Percentiles rank a stretch among this genome's conserved stretches.
phyloP scores from a whole-genome alignment of 305 asterid genomes.

The Salvia sclarea region DNA sequence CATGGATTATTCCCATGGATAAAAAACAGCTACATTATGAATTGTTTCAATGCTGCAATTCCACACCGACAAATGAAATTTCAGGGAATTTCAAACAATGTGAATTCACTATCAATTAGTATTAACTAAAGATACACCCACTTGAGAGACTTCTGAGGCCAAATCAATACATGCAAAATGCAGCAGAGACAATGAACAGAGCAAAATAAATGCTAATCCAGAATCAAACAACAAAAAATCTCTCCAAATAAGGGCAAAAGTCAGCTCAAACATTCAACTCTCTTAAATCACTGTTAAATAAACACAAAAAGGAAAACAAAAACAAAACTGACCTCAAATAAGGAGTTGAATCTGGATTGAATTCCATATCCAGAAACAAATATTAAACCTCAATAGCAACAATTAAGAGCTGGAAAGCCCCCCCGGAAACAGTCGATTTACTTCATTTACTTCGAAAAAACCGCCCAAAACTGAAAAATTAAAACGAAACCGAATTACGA shows the following conservation, averaged over 20 bases:
- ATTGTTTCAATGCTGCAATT: not conserved
- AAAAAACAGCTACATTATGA: not conserved
- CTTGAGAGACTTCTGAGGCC: not conserved
- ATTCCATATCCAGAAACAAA: slow-evolving; percentile 42
- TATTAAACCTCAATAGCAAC: not conserved
- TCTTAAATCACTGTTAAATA: not conserved
- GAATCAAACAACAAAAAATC: slow-evolving; percentile 8
- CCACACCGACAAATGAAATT: not conserved
- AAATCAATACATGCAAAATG: slow-evolving; percentile 4
- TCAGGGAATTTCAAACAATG: not conserved
- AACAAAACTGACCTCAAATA: slow-evolving; percentile 54
- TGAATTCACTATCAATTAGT: too few relatives aligned
- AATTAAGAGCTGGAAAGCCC: slow-evolving; percentile 7
- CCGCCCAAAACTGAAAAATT: slow-evolving; percentile 13
- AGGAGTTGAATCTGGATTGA: slow-evolving; percentile 50
- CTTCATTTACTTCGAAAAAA: slow-evolving; percentile 30
- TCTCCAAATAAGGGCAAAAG: slow-evolving; percentile 14
- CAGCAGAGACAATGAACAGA: slow-evolving; percentile 12
- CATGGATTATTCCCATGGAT: not conserved
- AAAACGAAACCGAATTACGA: slow-evolving; percentile 12
- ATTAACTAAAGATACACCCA: not conserved
- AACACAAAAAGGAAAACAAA: not conserved
- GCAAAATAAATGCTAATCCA: slow-evolving; percentile 2
- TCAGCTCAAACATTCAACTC: slow-evolving; percentile 17
- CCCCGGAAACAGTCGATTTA: slow-evolving; percentile 27